Conservation (phyloP, 2,329 filamentous ascomycete species). For the Zalaria obscura region DNA sequence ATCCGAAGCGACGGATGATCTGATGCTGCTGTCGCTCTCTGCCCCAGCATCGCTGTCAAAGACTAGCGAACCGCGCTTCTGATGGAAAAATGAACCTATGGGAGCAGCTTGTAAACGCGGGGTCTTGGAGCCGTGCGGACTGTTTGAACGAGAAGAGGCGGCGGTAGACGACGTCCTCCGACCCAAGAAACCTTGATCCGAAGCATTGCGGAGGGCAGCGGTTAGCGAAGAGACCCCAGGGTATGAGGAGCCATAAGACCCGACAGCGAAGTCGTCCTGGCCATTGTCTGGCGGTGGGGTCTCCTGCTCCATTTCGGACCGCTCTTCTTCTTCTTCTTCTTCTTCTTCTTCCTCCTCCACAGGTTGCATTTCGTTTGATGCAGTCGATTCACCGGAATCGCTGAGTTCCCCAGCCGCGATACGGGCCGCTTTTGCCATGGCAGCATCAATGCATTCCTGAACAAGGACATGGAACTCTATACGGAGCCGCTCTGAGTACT, state of each 20-base stretch:
- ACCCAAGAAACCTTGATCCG: slow-evolving; percentile 30
- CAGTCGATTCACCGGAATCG: slow-evolving; percentile 44
- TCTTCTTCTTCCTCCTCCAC: slow-evolving; percentile 12
- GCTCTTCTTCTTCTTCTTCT: slow-evolving; percentile 28
- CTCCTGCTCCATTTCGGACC: slow-evolving; percentile 2
- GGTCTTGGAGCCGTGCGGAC: slow-evolving; percentile 80
- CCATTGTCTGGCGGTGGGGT: slow-evolving; percentile 1
- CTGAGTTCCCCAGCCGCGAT: slow-evolving; percentile 76
- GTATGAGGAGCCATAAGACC: slow-evolving; percentile 3
- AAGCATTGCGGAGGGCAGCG: slow-evolving; percentile 39
- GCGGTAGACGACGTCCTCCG: slow-evolving; percentile 47
- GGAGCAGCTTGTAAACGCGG: slow-evolving; percentile 61
- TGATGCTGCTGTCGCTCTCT: slow-evolving; percentile 75
- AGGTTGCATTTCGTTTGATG: slow-evolving; percentile 4
- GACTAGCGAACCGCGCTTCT: slow-evolving; percentile 62
- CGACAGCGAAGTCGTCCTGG: slow-evolving; percentile 4
- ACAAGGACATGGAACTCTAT: slow-evolving; percentile 87
- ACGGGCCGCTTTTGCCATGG: slow-evolving; percentile 74
- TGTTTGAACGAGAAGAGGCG: slow-evolving; percentile 73
- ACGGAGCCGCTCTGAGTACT: slow-evolving; percentile 90
- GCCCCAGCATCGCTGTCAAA: slow-evolving; percentile 74
- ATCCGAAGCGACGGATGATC: slow-evolving; percentile 63
- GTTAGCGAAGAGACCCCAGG: slow-evolving; percentile 43
- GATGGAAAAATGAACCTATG: slow-evolving; percentile 47
- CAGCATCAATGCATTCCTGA: slow-evolving; percentile 88